These are phyloP conservation scores for Lentinula guzmanii DNA, from an alignment of 768 basidiomycete species.

Conservation along the genomic window DNA sequence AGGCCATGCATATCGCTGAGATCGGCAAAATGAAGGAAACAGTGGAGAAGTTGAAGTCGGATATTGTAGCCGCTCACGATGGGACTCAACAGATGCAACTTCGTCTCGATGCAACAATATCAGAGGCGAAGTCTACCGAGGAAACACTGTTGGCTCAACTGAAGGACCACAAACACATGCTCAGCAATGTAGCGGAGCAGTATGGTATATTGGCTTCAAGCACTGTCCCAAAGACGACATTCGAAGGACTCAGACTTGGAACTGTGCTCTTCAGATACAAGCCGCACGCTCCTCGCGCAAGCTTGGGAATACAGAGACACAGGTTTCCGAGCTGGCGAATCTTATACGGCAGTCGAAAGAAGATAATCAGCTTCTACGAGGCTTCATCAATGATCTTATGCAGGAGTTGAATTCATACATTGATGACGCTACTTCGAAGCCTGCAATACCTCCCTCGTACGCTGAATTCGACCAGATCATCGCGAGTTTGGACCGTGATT, in stretches of 20 bases:
- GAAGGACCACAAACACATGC: slow-evolving; percentile 39
- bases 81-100: slow-evolving; percentile 29
- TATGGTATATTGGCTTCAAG: slow-evolving; percentile 44
- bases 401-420: slow-evolving; percentile 26
- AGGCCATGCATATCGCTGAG: slow-evolving; percentile 36
- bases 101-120: slow-evolving; percentile 23
- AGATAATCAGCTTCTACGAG: slow-evolving; percentile 38
- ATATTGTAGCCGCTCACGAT: slow-evolving; percentile 28
- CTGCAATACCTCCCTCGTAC: not conserved
- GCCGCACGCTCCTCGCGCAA: slow-evolving; percentile 58
- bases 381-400: slow-evolving; percentile 25
- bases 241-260: slow-evolving; percentile 33
- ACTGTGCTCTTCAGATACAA: slow-evolving; percentile 32
- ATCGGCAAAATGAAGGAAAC: slow-evolving; percentile 24
- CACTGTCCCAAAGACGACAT: slow-evolving; percentile 30
- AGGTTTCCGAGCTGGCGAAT: slow-evolving; percentile 58
- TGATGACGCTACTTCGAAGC: not conserved
- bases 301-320: slow-evolving; percentile 60
- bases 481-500: slow-evolving; percentile 15
- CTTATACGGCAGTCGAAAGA: slow-evolving; percentile 55
- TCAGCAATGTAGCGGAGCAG: slow-evolving; percentile 45
- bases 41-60: slow-evolving; percentile 27
- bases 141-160: slow-evolving; percentile 43
- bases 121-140: slow-evolving; percentile 30
- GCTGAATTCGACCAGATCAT: slow-evolving; percentile 14